Conservation (phyloP, 805 yeast species). For the Candida dajiaensis region DNA sequence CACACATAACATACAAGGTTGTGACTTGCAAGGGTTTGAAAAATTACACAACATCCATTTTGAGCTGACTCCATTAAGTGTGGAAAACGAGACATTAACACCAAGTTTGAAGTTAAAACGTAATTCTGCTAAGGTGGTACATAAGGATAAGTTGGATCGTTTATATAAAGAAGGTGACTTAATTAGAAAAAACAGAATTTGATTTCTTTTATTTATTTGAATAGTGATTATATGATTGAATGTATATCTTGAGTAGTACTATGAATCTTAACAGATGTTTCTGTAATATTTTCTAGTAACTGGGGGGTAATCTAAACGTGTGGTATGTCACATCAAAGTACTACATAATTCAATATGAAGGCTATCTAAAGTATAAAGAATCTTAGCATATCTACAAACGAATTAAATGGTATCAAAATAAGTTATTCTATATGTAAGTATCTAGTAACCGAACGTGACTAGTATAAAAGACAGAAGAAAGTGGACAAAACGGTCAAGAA, state of each 20-base stretch:
- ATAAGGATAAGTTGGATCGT: constrained; percentile 31
- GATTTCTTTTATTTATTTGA: not conserved
- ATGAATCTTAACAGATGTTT: no score
- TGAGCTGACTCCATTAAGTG: constrained; percentile 51
- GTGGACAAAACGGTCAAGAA: not conserved
- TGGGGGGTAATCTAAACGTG: no score
- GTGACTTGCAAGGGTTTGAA: constrained; percentile 53
- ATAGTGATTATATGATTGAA: not conserved
- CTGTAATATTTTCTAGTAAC: no score
- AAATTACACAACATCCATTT: constrained; percentile 48
- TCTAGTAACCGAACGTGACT: no score
- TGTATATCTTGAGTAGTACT: no score
- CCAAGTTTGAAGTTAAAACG: constrained; percentile 59
- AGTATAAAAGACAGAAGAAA: not conserved
- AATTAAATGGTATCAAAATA: not conserved
- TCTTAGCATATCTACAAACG: no score
- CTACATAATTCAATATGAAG: no score
- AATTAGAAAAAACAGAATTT: constrained; percentile 3
- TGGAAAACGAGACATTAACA: constrained; percentile 56
- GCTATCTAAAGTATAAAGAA: no score
- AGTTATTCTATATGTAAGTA: no score
- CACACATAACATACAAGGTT: constrained; percentile 2
- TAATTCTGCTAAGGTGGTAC: constrained; percentile 39
- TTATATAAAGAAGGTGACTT: constrained; percentile 44
- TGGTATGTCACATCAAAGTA: no score